Evolutionary conservation across 495 filamentous ascomycete genomes (phyloP).

Genomic region (Pseudomonodictys pantanalensis): DNA sequence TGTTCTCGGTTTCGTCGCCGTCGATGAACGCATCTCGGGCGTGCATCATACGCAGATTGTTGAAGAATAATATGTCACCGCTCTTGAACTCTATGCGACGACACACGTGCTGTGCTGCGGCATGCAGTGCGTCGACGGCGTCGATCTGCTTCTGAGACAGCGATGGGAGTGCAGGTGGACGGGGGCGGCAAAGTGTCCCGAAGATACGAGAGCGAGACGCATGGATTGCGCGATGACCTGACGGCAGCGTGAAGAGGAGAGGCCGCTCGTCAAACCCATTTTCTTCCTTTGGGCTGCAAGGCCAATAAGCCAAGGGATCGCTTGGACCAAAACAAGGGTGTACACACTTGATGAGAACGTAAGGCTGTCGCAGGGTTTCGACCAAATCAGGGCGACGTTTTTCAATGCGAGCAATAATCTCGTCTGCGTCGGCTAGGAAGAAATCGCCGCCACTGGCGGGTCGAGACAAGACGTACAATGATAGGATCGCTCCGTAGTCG

Average conservation of each 20-base stretch:
- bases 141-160: neutral
- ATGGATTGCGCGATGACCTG: neutral
- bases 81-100: neutral
- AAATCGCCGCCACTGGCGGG: neutral
- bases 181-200: neutral
- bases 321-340: neutral
- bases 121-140: neutral
- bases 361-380: neutral
- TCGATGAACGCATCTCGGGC: neutral
- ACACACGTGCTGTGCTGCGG: neutral
- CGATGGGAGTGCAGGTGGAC: neutral
- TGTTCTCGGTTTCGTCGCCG: constrained; percentile 1
- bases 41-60: constrained; percentile 3
- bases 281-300: neutral
- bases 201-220: constrained; percentile 2
- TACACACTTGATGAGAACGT: neutral
- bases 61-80: constrained; percentile 4
- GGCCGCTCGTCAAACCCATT: neutral
- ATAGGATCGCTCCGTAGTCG: neutral
- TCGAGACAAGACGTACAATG: neutral
- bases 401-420: neutral
- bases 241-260: neutral
- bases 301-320: too few species aligned
- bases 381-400: neutral
- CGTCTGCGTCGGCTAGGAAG: neutral